Evolutionary conservation across 1,284 basidiomycete species (phyloP).

Genomic region (Rhodofomes roseus): DNA sequence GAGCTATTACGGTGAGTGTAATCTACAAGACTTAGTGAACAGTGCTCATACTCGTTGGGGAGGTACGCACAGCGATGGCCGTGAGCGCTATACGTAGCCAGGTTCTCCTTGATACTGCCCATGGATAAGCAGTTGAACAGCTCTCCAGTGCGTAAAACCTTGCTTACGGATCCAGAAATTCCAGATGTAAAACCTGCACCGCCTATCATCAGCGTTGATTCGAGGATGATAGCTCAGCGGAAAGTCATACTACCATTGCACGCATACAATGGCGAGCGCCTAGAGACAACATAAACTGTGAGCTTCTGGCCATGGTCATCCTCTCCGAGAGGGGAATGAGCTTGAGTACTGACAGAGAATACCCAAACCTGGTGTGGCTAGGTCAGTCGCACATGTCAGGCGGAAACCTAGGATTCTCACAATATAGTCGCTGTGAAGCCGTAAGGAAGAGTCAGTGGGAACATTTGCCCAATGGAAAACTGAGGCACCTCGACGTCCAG

Average conservation of each 20-base stretch:
- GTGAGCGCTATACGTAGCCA: not conserved
- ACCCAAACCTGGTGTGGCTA: not conserved
- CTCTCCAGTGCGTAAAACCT: too few relatives aligned
- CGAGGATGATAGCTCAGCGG: not conserved
- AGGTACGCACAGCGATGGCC: not conserved
- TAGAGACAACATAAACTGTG: not conserved
- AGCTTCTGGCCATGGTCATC: too few relatives aligned
- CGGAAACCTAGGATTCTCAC: not conserved
- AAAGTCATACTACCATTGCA: not conserved
- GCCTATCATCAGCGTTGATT: not conserved
- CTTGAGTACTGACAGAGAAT: not conserved
- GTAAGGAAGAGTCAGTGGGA: not conserved
- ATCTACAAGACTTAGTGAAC: not conserved
- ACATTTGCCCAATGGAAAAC: not conserved
- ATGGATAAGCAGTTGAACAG: not conserved
- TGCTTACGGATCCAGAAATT: not conserved
- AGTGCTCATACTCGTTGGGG: too few relatives aligned
- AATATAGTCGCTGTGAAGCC: not conserved
- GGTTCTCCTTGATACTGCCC: not conserved
- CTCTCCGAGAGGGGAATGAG: too few relatives aligned
- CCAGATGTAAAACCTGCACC: not conserved
- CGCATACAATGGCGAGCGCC: not conserved
- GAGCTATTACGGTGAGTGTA: not conserved
- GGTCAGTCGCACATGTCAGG: not conserved
- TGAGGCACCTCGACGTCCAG: not conserved